Evolutionary conservation across 2,329 filamentous ascomycete genomes (phyloP), one percentile per base, ranked within the genome.

Genomic region (Fusarium marasasianum): DNA sequence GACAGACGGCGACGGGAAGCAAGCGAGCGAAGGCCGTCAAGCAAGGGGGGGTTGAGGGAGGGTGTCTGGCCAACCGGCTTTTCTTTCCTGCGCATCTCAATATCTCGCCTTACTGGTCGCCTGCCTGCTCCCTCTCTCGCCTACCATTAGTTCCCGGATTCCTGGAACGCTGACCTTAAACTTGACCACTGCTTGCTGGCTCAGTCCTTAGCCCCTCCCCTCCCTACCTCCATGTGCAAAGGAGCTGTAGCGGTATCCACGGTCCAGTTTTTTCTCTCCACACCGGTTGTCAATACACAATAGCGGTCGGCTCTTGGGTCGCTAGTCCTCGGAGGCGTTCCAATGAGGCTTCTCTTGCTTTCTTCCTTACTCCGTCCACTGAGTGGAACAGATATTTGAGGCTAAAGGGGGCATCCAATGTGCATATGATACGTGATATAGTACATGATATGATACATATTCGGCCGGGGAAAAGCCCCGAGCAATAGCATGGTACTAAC

Each of bases 101-200:
- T 75, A 76, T 73, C 75, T 76, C 73, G 69, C 72, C 75, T 77
- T 74, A 62, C 66, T 72, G 33, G 50, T 72, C 35, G 59, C 63
- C 45, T 65, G 66, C 54, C 31, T 35, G 24, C 33, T 58, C 33
- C 50, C 48, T 68, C 68, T 54, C 74, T 76, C 74, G 74, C 69
- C 75, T 77, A 71, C 75, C 57, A 76, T 76, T 77, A 77, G 75
- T 72, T 77, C 73, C 75, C 75, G 75, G 65, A 73, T 71, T 71
- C 63, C 73, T 76, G 75, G 75, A 74, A 74, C 71, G 43, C 63
- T 58, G 70, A 65, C 57, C 67, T 69, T 74, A 63, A 33, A n/a
- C 41, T 45, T 61, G 22, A 58, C 69, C 69, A 69, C 71, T 66
- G 59, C 60, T 56, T 62, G 71, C 50, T 66, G 61, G 62, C 71